Evolutionary conservation across 768 basidiomycete species (phyloP), one percentile per base, ranked within the genome.

Genomic region (Phaffia tasmanica): DNA sequence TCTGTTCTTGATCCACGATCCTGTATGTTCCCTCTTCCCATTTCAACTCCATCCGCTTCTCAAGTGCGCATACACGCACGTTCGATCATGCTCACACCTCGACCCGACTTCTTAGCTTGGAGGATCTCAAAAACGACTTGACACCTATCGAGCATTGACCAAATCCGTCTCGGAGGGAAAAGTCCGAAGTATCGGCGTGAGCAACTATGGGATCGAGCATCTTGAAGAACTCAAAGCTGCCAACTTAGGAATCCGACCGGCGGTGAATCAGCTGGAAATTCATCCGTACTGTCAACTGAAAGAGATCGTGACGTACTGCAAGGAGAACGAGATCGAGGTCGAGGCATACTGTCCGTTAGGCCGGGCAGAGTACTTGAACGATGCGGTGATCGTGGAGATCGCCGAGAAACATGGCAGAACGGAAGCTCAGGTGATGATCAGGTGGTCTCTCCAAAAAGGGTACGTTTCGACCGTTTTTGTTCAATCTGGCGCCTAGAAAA

Each of bases 251-350:
- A 46, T 54, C 5, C 42, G 48, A 23, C 67, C 67, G 11, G 62
- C 67, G 5, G 62, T 68, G 23, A 68, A 68, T 47, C 67, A 68
- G 27, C 57, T 68, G 25, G 67, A 68, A 32, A 60, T 77, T 0
- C 76, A 78, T 57, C 78, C 77, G 2, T 75, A 85, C 67, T 90
- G 87, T 76, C 89, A 91, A 73, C 89, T 90, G 72, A 66, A 79
- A 51, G 80, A 83, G 8, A 88, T 92, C 64, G 87, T 87, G 21
- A 80, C 84, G 6, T 92, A 86, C 74, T 89, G 88, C 76, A 75
- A 76, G 25, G 74, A 79, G 51, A 77, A 85, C 71, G 77, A 77
- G 1, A 87, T 90, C 57, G 76, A 84, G 21, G 77, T 87, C 14
- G 79, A 88, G 73, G 61, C 60, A 1, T 56, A 56, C 54, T 56